Evolutionary conservation across 2,329 filamentous ascomycete species (phyloP), one percentile per base, ranked within the genome.

Genomic region (Cytospora schulzeri): DNA sequence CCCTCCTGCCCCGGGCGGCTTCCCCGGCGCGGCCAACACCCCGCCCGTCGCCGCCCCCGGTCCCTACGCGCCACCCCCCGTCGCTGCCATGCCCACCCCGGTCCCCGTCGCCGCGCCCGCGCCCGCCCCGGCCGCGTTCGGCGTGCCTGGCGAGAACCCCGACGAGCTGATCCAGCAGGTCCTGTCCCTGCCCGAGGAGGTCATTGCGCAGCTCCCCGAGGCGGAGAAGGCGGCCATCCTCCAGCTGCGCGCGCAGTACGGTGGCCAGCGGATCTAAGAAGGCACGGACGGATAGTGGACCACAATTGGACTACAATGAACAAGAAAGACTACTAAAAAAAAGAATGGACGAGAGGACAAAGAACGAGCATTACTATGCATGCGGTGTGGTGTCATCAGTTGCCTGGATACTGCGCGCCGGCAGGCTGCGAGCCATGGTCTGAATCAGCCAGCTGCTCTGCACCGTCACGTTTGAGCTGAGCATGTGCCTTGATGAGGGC

Each of bases 151-250:
- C n/a, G 77, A 81, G 51, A 86, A 90, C 65, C 86, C 91, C 51
- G 88, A 91, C 56, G 87, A 88, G 52, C 83, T 97, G 61, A 88
- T 97, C 75, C 86, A 90, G 68, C 91, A 93, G 71, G 90, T 97
- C 56, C 82, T 97, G 80, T 86, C 85, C 61, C 87, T 97, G 79
- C 86, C 92, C 2, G 90, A 91, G 71, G 84, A 91, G 65, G 87
- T 91, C 63, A 93, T 98, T 70, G 90, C 94, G 73, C 85, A 87
- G 72, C 80, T 97, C 57, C 88, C 90, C 7, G 90, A 92, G 45
- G 85, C 86, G 24, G 89, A 95, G 72, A 84, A 90, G 61, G 85
- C 86, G 66, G 92, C 97, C 76, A 89, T 98, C 62, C 84, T 97
- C 79, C 82, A 88, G 45, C 79, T 97, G 63, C 84, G 92, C 62